Conservation (phyloP, 805 yeast species). For the Ogataea philodendri region DNA sequence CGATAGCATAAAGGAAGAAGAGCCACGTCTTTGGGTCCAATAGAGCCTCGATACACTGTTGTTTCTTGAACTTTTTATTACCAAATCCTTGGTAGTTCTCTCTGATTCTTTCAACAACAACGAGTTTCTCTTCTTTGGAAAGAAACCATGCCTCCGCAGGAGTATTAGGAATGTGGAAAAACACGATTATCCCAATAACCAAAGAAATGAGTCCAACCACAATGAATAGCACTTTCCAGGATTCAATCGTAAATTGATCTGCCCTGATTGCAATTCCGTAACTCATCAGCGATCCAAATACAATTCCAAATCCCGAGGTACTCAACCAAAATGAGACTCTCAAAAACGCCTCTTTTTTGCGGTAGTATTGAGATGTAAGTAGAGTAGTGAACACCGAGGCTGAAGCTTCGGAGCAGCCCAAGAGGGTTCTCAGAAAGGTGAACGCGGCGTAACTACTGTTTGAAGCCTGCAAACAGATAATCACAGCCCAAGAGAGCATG, state of each 20-base stretch:
- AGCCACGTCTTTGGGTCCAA: constrained; percentile 43
- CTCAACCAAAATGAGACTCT: constrained; percentile 34
- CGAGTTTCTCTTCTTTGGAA: constrained; percentile 33
- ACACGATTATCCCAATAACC: constrained; percentile 46
- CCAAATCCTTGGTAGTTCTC: constrained; percentile 28
- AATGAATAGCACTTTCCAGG: constrained; percentile 64
- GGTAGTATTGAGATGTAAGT: constrained; percentile 39
- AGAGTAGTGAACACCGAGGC: constrained; percentile 35
- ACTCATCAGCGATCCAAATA: constrained; percentile 54
- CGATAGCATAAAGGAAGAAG: constrained; percentile 37
- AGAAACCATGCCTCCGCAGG: constrained; percentile 47
- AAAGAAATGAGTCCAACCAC: constrained; percentile 62
- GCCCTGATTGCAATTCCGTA: constrained; percentile 46
- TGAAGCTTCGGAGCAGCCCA: constrained; percentile 43
- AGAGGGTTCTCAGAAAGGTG: constrained; percentile 42
- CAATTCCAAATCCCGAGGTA: constrained; percentile 44
- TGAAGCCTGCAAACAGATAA: constrained; percentile 45
- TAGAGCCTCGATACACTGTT: constrained; percentile 31
- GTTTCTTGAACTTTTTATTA: constrained; percentile 28
- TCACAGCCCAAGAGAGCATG: constrained; percentile 50
- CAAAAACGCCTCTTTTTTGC: constrained; percentile 29
- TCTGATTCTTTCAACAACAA: constrained; percentile 34
- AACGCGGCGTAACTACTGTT: constrained; percentile 46
- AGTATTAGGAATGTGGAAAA: constrained; percentile 53
- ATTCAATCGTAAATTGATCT: constrained; percentile 40